Percentiles rank a stretch among this genome's conserved stretches.
Conservation (phyloP, 179 eudicot species). For the Silene noctiflora region DNA sequence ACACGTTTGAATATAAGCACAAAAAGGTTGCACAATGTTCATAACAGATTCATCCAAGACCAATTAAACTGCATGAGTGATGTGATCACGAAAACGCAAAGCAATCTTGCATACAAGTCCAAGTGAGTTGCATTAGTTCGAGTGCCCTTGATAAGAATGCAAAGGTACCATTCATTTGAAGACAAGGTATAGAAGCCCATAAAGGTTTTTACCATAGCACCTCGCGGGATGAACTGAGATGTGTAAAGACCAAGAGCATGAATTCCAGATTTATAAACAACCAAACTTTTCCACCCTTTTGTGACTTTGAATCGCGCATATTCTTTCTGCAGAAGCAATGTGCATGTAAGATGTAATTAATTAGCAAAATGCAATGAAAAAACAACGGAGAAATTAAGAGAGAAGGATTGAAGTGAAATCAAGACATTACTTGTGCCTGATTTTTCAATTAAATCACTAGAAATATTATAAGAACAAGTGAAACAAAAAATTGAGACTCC, state of each 20-base stretch:
- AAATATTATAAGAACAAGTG: background rate
- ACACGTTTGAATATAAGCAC: background rate
- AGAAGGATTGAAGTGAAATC: background rate
- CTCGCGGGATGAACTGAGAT: conserved; percentile 58
- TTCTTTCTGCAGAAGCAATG: conserved; percentile 53
- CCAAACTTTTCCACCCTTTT: conserved; percentile 65
- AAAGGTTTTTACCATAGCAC: conserved; percentile 56
- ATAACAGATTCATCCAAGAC: background rate
- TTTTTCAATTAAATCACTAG: conserved; percentile 2
- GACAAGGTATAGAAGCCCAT: conserved; percentile 4
- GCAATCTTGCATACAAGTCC: background rate
- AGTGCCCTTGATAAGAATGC: background rate
- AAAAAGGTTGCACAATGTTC: background rate
- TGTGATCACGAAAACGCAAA: background rate
- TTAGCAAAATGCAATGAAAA: background rate
- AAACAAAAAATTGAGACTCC: background rate
- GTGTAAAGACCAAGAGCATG: conserved; percentile 88
- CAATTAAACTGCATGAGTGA: background rate
- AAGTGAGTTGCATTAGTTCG: background rate
- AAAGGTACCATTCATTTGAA: background rate
- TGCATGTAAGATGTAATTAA: conserved; percentile 14
- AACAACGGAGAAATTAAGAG: background rate
- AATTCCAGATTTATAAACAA: conserved; percentile 74
- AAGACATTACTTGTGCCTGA: background rate
- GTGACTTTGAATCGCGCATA: conserved; percentile 59